Percentiles rank a stretch among this genome's conserved stretches.
phyloP scores from a whole-genome alignment of 2,329 filamentous ascomycete species.

The Pyricularia pennisetigena region DNA sequence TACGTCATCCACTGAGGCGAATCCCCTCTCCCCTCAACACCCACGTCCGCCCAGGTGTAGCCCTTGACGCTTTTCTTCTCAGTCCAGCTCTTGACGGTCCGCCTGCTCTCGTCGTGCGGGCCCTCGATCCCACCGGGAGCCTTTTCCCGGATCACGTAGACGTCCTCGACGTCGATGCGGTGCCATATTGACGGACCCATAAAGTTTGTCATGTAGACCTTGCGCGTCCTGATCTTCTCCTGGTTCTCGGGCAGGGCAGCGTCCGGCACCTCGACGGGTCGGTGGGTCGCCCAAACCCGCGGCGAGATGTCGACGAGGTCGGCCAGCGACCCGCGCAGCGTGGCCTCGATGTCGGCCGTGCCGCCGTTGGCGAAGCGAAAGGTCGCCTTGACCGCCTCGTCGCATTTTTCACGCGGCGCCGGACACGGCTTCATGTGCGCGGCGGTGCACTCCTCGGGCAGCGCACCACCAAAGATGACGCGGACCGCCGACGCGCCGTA shows the following conservation, averaged over 20 bases:
- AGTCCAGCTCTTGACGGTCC: slow-evolving; percentile 13
- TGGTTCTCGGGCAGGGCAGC: slow-evolving; percentile 9
- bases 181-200: slow-evolving; percentile 20
- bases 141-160: slow-evolving; percentile 18
- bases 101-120: slow-evolving; percentile 7
- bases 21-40: slow-evolving; percentile 16
- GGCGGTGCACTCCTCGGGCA: slow-evolving; percentile 28
- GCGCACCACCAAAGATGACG: slow-evolving; percentile 22
- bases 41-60: slow-evolving; percentile 24
- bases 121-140: slow-evolving; percentile 7
- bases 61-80: slow-evolving; percentile 18
- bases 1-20: slow-evolving; percentile 32
- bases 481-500: slow-evolving; percentile 26
- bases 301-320: slow-evolving; percentile 8
- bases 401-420: slow-evolving; percentile 20
- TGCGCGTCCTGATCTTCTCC: slow-evolving; percentile 15
- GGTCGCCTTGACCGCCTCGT: slow-evolving; percentile 22
- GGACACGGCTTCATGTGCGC: slow-evolving; percentile 16
- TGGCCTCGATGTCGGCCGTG: slow-evolving; percentile 18
- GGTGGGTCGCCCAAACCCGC: slow-evolving; percentile 11
- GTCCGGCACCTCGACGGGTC: slow-evolving; percentile 15
- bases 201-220: slow-evolving; percentile 18
- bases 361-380: slow-evolving; percentile 29
- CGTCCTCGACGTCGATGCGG: slow-evolving; percentile 25
- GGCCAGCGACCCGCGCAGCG: slow-evolving; percentile 6